Conservation (phyloP, 2,329 filamentous ascomycete genomes). For the Colletotrichum sp. region DNA sequence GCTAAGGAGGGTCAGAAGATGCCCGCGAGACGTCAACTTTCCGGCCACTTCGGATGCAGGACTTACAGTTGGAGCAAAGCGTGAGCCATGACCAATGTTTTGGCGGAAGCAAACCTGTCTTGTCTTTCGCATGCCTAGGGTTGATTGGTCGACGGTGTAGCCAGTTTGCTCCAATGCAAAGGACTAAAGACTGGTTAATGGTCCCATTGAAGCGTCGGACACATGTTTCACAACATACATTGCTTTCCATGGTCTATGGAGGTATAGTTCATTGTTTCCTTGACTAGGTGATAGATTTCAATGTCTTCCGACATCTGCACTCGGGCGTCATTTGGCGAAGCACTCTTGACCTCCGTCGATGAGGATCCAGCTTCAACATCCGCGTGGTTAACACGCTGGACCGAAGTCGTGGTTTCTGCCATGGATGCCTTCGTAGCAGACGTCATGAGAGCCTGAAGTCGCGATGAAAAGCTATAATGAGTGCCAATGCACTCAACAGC, state of each 20-base stretch:
- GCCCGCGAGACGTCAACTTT: neutral
- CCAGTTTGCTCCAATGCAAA: conserved; percentile 76
- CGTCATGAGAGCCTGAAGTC: conserved; percentile 67
- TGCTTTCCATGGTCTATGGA: conserved; percentile 71
- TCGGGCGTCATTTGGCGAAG: conserved; percentile 12
- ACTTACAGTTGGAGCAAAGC: conserved; percentile 66
- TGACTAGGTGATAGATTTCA: conserved; percentile 57
- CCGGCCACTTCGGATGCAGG: neutral
- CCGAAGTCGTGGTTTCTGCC: neutral
- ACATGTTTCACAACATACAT: conserved; percentile 49
- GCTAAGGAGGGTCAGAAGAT: conserved; percentile 41
- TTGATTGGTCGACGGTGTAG: conserved; percentile 45
- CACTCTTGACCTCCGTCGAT: conserved; percentile 4
- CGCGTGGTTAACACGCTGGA: neutral
- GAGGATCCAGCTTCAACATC: neutral
- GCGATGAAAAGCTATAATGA: conserved; percentile 71
- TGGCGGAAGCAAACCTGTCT: conserved; percentile 36
- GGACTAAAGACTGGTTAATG: conserved; percentile 46
- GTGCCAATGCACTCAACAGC: conserved; percentile 59
- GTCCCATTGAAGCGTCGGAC: neutral
- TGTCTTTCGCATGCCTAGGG: conserved; percentile 29
- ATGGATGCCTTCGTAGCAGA: conserved; percentile 36
- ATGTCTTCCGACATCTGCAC: conserved; percentile 25
- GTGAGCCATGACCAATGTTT: conserved; percentile 74
- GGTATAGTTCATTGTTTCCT: conserved; percentile 78